Percentiles rank a stretch among this genome's conserved stretches.
Evolutionary conservation across 2,329 filamentous ascomycete species (phyloP).

Genomic region (Torrubiella hemipterigena): DNA sequence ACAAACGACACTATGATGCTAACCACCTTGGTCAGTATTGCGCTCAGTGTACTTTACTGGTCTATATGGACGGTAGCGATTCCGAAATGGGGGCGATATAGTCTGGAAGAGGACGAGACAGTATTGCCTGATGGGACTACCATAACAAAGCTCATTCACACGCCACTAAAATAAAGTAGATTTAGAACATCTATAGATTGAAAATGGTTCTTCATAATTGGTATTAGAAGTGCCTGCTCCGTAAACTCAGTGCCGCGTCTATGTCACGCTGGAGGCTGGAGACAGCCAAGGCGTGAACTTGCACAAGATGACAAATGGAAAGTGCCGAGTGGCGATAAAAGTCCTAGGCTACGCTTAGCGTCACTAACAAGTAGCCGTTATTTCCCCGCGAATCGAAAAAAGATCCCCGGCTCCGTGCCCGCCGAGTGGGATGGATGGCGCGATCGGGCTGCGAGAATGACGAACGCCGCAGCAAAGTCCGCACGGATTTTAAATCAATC

Average conservation of each 20-base stretch:
- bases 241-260: too few relatives aligned
- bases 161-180: constrained; percentile 2
- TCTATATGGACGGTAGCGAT: constrained; percentile 51
- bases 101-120: constrained; percentile 47
- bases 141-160: constrained; percentile 43
- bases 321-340: background rate
- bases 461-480: constrained; percentile 4
- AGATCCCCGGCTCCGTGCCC: background rate
- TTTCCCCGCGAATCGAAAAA: constrained; percentile 1
- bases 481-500: constrained; percentile 6
- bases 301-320: background rate
- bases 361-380: too few relatives aligned
- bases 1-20: background rate
- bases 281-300: too few relatives aligned
- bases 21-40: constrained; percentile 27
- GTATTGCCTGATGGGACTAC: constrained; percentile 54
- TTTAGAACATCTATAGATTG: background rate
- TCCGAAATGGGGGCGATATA: constrained; percentile 47
- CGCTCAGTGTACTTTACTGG: constrained; percentile 54
- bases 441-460: constrained; percentile 1
- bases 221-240: too few relatives aligned
- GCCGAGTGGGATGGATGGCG: constrained; percentile 1
- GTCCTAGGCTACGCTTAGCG: too few relatives aligned
- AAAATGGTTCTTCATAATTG: too few relatives aligned
- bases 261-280: too few relatives aligned